phyloP scores from a whole-genome alignment of 768 basidiomycete genomes.

The Phaeolepiota aurea region DNA sequence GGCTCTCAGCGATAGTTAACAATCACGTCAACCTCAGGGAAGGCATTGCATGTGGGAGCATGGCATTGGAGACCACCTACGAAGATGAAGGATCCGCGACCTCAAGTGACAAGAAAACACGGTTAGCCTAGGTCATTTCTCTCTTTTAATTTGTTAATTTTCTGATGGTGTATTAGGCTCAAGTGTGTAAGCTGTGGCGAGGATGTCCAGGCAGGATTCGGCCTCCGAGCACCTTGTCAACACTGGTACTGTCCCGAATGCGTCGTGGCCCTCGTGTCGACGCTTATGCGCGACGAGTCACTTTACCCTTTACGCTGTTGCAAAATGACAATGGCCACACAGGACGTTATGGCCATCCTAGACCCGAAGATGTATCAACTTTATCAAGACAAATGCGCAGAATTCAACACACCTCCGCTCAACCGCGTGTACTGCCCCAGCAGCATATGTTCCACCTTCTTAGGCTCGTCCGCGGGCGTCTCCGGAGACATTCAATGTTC shows the following conservation, averaged over 20 bases:
- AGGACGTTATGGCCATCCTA: conserved; percentile 19
- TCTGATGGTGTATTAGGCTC: neutral
- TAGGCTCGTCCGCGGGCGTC: conserved; percentile 27
- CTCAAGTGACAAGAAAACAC: neutral
- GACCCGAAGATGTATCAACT: conserved; percentile 12
- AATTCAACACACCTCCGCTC: conserved; percentile 32
- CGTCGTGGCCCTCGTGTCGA: conserved; percentile 27
- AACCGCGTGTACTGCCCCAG: conserved; percentile 45
- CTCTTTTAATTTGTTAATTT: neutral
- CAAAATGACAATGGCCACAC: conserved; percentile 22
- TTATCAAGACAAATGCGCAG: conserved; percentile 33
- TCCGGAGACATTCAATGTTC: conserved; percentile 22
- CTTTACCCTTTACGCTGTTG: conserved; percentile 48
- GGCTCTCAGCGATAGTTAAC: too few species aligned
- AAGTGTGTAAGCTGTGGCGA: conserved; percentile 33
- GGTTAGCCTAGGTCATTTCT: too few species aligned
- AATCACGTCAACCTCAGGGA: too few species aligned
- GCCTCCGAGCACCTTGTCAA: conserved; percentile 32
- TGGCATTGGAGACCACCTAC: too few species aligned
- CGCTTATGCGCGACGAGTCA: conserved; percentile 38
- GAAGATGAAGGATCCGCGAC: too few species aligned
- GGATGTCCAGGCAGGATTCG: conserved; percentile 8
- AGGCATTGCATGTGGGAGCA: too few species aligned
- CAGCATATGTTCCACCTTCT: conserved; percentile 43
- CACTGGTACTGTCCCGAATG: conserved; percentile 43